phyloP scores from a whole-genome alignment of 2,329 filamentous ascomycete genomes.

The Aspergillus tanneri region DNA sequence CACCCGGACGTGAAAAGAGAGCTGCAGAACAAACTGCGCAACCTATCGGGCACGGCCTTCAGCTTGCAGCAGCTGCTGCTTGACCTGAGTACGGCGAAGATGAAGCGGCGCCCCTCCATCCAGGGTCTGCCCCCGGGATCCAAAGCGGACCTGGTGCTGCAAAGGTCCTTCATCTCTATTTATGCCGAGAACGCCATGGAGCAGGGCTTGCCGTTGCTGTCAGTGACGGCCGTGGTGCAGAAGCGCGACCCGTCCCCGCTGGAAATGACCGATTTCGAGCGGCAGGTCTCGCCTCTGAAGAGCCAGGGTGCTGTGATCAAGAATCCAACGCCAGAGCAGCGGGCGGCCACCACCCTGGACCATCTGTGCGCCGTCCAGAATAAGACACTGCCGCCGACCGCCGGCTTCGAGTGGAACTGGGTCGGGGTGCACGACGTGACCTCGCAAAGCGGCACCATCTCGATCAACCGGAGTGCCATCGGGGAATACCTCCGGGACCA shows the following conservation, averaged over 20 bases:
- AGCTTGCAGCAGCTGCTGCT: constrained; percentile 11
- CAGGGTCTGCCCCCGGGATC: not conserved
- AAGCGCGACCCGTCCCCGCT: not conserved
- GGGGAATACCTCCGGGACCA: not conserved
- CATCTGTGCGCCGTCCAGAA: not conserved
- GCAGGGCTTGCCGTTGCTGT: constrained; percentile 2
- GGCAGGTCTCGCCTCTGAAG: constrained; percentile 2
- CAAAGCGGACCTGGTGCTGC: not conserved
- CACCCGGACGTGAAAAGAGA: not conserved
- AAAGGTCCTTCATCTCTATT: not conserved
- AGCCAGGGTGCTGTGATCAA: not conserved
- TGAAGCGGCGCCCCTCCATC: not conserved
- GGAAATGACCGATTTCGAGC: constrained; percentile 7
- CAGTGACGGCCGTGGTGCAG: constrained; percentile 1
- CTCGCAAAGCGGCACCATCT: constrained; percentile 4
- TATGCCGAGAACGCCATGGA: not conserved
- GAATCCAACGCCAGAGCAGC: not conserved
- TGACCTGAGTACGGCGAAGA: constrained; percentile 7
- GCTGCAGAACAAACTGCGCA: constrained; percentile 1
- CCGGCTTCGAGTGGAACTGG: constrained; percentile 12
- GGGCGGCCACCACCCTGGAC: constrained; percentile 2
- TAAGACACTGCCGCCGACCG: not conserved
- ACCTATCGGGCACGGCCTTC: constrained; percentile 10
- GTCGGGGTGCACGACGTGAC: not conserved
- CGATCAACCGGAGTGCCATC: constrained; percentile 10